Evolutionary conservation across 1,139 yeast species (phyloP), one percentile per base, ranked within the genome.

Genomic region (Suhomyces chickasaworum): DNA sequence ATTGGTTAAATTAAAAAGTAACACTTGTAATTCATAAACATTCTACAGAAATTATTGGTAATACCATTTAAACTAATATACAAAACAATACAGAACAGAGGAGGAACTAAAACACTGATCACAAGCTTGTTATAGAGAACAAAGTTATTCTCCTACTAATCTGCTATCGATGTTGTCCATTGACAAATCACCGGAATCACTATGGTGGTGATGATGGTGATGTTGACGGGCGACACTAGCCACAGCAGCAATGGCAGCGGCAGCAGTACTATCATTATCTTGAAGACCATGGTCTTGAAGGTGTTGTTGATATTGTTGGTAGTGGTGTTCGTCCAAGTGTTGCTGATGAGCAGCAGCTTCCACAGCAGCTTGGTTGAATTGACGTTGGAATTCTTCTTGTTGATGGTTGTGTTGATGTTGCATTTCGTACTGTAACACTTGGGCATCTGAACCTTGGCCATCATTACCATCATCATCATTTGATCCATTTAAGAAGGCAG

Each of bases 101-200:
- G 30, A 39, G 43, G 39, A 44, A 44, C 27, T 35, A 35, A 25
- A 34, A 10, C 27, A 38, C 35, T 15, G 33, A 29, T 27, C 25
- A 18, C 25, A n/a, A 18, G 30, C 39, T 10, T 21, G 7, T 20
- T 21, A 12, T 18, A 17, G 9, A 25, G 18, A 30, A 18, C 21
- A 30, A 30, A 16, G 44, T 55, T 61, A 73, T 52, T 73, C 79
- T 23, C 78, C 78, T 35, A 75, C 79, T 53, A 75, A 65, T 47
- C 80, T 62, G 54, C 75, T 69, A 53, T 75, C 80, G 50, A 75
- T 75, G 53, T 75, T 75, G 48, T 74, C 79, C 70, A 75, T 75
- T 10, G 76, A 68, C 51, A 75, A 66, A 45, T 71, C 77, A 41
- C 63, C 64, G 34, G 60, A 61, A 41, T 64, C 66, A 43, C 60